Evolutionary conservation across 805 yeast genomes (phyloP).

Genomic region (Candida berthetii): DNA sequence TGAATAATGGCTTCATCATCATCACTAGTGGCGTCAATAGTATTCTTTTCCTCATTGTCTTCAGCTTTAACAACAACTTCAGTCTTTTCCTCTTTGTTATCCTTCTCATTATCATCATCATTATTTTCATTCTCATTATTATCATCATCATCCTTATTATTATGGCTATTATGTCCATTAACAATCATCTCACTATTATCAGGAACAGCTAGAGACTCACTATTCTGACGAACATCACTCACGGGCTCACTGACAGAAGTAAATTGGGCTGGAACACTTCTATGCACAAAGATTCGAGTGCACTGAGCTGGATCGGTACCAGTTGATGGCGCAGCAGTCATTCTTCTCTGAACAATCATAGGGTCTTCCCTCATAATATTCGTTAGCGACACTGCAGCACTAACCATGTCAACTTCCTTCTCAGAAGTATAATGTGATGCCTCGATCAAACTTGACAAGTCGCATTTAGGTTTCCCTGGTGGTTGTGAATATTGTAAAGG

Average conservation of each 20-base stretch:
- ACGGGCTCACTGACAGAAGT: not conserved
- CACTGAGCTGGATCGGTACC: too few relatives aligned
- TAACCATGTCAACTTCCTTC: not conserved
- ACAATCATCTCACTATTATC: too few relatives aligned
- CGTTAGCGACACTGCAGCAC: not conserved
- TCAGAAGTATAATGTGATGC: too few relatives aligned
- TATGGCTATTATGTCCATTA: too few relatives aligned
- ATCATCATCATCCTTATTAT: not conserved
- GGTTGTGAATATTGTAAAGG: too few relatives aligned
- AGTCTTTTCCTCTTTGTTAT: not conserved
- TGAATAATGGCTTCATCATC: not conserved
- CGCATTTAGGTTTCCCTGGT: too few relatives aligned
- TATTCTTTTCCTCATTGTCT: not conserved
- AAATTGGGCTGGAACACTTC: not conserved
- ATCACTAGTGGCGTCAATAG: too few relatives aligned
- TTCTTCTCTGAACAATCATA: too few relatives aligned
- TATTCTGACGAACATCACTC: not conserved
- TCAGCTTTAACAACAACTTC: not conserved
- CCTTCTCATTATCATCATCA: not conserved
- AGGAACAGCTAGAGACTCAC: too few relatives aligned
- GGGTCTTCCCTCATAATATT: not conserved
- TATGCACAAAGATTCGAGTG: not conserved
- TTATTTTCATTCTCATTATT: not conserved
- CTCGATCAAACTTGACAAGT: too few relatives aligned
- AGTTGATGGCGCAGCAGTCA: too few relatives aligned